A percentile compares a stretch with the other conserved stretches of the same genome.
These are phyloP conservation scores for Botryobasidium botryosum DNA, from an alignment of 768 basidiomycete genomes.

Conservation along the genomic window DNA sequence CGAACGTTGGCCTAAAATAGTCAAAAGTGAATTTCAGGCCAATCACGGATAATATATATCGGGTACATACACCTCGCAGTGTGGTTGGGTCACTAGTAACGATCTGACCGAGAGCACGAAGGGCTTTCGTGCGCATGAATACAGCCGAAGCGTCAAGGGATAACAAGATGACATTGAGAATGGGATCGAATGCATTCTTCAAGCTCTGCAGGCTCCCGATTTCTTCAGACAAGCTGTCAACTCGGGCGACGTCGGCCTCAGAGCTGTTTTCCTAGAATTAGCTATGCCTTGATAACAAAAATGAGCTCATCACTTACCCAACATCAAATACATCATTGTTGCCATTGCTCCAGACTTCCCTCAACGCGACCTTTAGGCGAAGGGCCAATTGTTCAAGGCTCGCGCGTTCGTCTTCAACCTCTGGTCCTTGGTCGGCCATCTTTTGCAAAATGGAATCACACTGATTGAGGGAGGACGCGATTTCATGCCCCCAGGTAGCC, in stretches of 20 bases:
- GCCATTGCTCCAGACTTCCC: constrained; percentile 56
- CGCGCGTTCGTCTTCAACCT: constrained; percentile 14
- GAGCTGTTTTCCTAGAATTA: constrained; percentile 26
- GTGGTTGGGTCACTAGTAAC: constrained; percentile 78
- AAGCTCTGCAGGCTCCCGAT: constrained; percentile 63
- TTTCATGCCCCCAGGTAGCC: constrained; percentile 66
- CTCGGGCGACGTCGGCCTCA: constrained; percentile 48
- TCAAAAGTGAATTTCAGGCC: constrained; percentile 5
- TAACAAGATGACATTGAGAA: constrained; percentile 59
- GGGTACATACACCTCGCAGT: constrained; percentile 45
- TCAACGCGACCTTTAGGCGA: constrained; percentile 41
- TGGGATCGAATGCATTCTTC: constrained; percentile 65
- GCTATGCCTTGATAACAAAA: too few species aligned
- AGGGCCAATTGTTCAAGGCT: constrained; percentile 25
- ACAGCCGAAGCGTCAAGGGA: constrained; percentile 76
- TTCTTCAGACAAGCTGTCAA: constrained; percentile 56
- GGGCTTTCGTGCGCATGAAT: constrained; percentile 86
- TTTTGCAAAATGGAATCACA: constrained; percentile 33
- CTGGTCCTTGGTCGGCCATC: constrained; percentile 19
- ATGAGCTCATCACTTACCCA: constrained; percentile 32
- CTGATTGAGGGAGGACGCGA: constrained; percentile 50
- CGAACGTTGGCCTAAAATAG: constrained; percentile 51
- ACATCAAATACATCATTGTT: constrained; percentile 63
- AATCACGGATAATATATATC: not conserved
- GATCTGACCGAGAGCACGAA: constrained; percentile 77